Base-by-base conservation (phyloP, 768 basidiomycete species). In the Naganishia onofrii region DNA sequence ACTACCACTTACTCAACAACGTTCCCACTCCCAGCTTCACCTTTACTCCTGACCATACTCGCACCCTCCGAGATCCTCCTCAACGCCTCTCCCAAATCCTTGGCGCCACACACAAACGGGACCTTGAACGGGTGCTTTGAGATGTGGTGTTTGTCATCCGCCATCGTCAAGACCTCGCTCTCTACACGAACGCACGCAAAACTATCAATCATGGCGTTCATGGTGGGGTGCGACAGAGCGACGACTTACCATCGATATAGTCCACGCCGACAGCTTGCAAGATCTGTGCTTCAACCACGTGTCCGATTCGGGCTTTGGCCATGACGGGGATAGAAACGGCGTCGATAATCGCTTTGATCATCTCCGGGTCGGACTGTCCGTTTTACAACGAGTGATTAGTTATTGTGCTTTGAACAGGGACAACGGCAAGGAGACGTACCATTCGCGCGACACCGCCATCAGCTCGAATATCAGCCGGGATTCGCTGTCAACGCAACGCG, bases 271-370 rank as follows among this genome's bases (percentile, higher is more conserved):
- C 85, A 26, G 87, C 87, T 85, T 98, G 93, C 29, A 98, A 83
- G 76, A 99, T 95, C 91, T 97, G 93, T 6, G 94, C 93, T 83
- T 99, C 96, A 69, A 95, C 93, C 21, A 95, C 90, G 82, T 99
- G 96, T 0, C 96, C 96, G 80, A 99, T 97, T 73, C 96, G 88
- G 71, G 90, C 91, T 81, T 94, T 84, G 63, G 84, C 84, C 83
- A 97, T 97, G 80, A 97, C 93, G 10, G 93, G 94, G 75, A 97
- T 94, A 28, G 93, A 94, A 58, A 97, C 95, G 26, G 95, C 89
- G 71, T 88, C 90, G 72, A 91, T 89, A 80, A 98, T 98, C 78
- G 91, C 85, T 80, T 96, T 97, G 85, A 99, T 97, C 90, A 98
- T 91, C 60, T 87, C 84, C 8, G 95, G 95, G 83, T 95, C 93